Evolutionary conservation across 1,284 basidiomycete species (phyloP), one percentile per base, ranked within the genome.

Genomic region (Pseudozyma hubeiensis): DNA sequence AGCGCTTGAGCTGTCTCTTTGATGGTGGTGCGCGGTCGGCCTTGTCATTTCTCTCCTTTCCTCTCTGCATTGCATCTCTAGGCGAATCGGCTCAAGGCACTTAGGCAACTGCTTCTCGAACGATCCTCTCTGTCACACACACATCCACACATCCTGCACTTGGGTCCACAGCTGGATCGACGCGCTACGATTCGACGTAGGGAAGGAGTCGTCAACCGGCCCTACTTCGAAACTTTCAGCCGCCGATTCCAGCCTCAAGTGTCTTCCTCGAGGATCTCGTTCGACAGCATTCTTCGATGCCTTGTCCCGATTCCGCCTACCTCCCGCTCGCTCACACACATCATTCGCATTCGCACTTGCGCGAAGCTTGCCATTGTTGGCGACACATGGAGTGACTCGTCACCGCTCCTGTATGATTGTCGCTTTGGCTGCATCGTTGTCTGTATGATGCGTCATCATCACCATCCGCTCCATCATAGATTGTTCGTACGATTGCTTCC

Each of bases 181-280:
- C 49, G 61, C 60, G 60, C 61, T 45, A 17, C 24, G 49, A 41
- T 17, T 53, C 40, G 34, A 51, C 40, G 50, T 53, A 49, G 51
- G 64, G 64, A 63, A 59, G 70, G 70, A 73, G 57, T 73, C 70
- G 70, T 73, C 70, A 73, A 73, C 70, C 70, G 53, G 45, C 64
- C 60, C 57, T 58, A 52, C 49, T 44, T 51, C 9, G 37, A 41
- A 30, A 54, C 33, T 9, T 19, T 52, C 39, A 40, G 61, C 66
- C 66, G 61, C 66, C 66, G 43, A 53, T 48, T 56, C 45, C 41
- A 56, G 41, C 66, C 66, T 52, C 56, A 63, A 44, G 51, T 56
- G 56, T 53, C 35, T 29, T 17, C 33, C 51, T 34, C 35, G 7
- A 24, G 55, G 47, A 50, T 30, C 43, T 33, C 7, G 24, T 67